phyloP scores from a whole-genome alignment of 768 basidiomycete genomes.

The Leccinellum luteum region DNA sequence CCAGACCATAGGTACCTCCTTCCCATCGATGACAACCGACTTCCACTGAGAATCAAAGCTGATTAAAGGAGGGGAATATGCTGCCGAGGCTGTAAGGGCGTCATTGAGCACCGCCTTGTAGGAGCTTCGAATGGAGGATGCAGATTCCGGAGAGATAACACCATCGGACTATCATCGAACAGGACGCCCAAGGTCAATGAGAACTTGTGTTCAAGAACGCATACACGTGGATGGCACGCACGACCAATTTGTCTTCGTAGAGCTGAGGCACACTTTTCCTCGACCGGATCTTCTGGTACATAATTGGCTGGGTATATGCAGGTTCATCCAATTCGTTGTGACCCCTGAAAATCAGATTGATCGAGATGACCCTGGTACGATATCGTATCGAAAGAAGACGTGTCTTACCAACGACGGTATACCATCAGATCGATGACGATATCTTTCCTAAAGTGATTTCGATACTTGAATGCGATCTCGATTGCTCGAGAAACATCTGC shows the following conservation, averaged over 20 bases:
- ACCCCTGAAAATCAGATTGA: constrained; percentile 45
- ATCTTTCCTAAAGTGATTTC: constrained; percentile 87
- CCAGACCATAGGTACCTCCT: constrained; percentile 41
- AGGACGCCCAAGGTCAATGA: background rate
- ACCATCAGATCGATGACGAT: constrained; percentile 88
- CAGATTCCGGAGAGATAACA: constrained; percentile 49
- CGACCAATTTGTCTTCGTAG: constrained; percentile 78
- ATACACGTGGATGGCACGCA: constrained; percentile 34
- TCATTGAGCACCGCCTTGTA: constrained; percentile 66
- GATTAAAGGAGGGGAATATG: constrained; percentile 48
- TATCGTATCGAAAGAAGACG: background rate
- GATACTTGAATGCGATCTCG: constrained; percentile 84
- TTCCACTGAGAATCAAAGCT: constrained; percentile 70
- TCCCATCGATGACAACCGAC: constrained; percentile 10
- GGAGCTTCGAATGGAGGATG: constrained; percentile 47
- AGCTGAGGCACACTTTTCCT: constrained; percentile 50
- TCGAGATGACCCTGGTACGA: background rate
- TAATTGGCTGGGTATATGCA: constrained; percentile 81
- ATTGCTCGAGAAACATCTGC: constrained; percentile 82
- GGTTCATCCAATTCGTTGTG: constrained; percentile 91
- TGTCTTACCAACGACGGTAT: constrained; percentile 72
- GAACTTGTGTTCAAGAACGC: background rate
- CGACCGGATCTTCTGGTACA: constrained; percentile 86
- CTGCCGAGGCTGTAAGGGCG: constrained; percentile 49
- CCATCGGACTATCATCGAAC: constrained; percentile 20